Evolutionary conservation across 75 land plant genomes (phyloP), one percentile per base, ranked within the genome.

Genomic region (Cupressus sempervirens): DNA sequence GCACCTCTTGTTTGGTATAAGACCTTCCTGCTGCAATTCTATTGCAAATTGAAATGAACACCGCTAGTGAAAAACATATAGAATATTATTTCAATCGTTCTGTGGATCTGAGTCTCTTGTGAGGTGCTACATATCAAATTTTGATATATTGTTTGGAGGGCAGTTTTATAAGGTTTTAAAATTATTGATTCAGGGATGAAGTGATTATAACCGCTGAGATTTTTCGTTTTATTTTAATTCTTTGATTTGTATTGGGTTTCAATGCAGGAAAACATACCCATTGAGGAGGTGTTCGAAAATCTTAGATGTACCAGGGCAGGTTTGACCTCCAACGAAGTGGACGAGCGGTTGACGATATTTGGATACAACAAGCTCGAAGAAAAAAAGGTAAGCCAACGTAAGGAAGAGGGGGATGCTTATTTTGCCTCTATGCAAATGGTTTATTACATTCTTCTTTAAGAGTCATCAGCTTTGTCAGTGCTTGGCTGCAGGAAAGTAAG

Each of bases 311-410:
- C 90, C n/a, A 85, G 82, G 76, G 83, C 89, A 2, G 95, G 95
- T 29, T 86, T 94, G 85, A 88, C 89, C 38, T 35, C 86, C 3
- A 83, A 83, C 29, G 95, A 93, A 68, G 93, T 92, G 16, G 92
- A 89, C 58, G 76, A 88, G 13, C 90, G 93, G 74, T 89, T 94
- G 32, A 81, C 54, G 38, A 87, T 94, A 52, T 92, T 94, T 85
- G 95, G 96, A 84, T 86, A 53, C 54, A 94, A 93, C 86, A 94
- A 94, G 72, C 90, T 94, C 13, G 93, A 93, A 84, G 96, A 94
- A 92, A 91, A 92, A 81, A 87, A 80, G 82, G 88, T 90, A 20
- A 43, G 81, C 13, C 29, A 79, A 12, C 10, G 20, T 30, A 72
- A 62, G 67, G 26, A 62, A 26, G 67, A 62, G 67, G 65, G 23